Conservation (phyloP, 1,284 basidiomycete species). For the Apiotrichum sp. region DNA sequence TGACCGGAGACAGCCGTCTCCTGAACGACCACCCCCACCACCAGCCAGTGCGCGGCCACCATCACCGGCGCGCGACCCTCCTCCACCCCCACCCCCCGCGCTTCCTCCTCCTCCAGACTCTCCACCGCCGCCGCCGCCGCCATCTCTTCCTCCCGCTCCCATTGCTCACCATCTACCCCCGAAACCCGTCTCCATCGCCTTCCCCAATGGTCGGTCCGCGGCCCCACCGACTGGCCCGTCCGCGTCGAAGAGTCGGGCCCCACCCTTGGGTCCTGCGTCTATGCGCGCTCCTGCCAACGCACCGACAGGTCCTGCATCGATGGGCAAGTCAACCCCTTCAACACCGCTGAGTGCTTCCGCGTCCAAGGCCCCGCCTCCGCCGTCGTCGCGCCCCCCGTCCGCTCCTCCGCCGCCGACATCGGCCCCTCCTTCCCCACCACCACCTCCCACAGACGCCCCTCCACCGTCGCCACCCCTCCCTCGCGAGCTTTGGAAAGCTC, state of each 20-base stretch:
- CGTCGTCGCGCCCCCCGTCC: neutral
- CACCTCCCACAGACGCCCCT: constrained; percentile 19
- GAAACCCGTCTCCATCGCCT: neutral
- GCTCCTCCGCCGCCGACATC: constrained; percentile 1
- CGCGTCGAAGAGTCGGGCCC: neutral
- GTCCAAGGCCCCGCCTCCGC: neutral
- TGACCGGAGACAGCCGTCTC: neutral
- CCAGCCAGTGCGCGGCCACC: neutral
- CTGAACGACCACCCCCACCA: neutral
- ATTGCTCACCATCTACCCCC: constrained; percentile 1
- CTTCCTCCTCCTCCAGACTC: constrained; percentile 18
- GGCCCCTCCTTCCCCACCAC: constrained; percentile 5
- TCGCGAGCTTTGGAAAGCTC: constrained; percentile 14
- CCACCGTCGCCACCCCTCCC: constrained; percentile 10
- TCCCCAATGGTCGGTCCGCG: neutral
- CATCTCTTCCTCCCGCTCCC: constrained; percentile 25
- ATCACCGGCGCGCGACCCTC: constrained; percentile 8
- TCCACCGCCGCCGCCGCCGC: constrained; percentile 11
- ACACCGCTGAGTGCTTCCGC: neutral
- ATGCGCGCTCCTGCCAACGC: neutral
- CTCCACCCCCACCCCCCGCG: constrained; percentile 10
- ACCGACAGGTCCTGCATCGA: constrained; percentile 3
- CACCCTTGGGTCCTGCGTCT: neutral
- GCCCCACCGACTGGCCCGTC: neutral
- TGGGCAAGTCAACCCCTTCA: neutral